Base-by-base conservation (phyloP, 306 rosid genomes). In the Lathyrus oleraceus region DNA sequence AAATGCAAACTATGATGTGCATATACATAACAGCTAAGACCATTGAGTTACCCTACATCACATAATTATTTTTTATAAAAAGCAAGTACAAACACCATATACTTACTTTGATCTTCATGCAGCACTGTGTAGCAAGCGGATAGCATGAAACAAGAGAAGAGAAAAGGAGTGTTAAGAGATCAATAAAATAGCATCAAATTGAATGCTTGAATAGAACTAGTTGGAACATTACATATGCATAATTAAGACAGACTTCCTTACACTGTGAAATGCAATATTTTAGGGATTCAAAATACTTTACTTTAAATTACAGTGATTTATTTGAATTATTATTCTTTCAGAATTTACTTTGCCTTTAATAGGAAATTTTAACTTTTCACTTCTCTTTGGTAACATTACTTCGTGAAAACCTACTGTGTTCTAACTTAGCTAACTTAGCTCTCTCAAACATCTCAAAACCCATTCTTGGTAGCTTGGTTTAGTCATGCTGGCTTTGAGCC, bases 21-120 rank as follows among this genome's bases (percentile, higher is more conserved):
- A 65, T 54, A 16, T 13, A 48, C 69, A 25, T 10, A 38, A 71
- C 25, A 49, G 42, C 42, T 42, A 67, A 66, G 61, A 60, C 3
- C 59, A 43, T 28, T 30, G 45, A 66, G 21, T 48, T 38, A 6
- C 58, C 82, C 10, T 40, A 67, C 44, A 38, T 49, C 21, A 61
- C 36, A 72, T 67, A 23, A 19, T 11, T 57, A 19, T 28, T 8
- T 44, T 16, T 6, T 51, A 15, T 47, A n/a, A 65, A 40, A 76
- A 61, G 21, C 48, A 75, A 53, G 51, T 15, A 68, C 27, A 67
- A 53, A 53, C 67, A 19, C 67, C 63, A 74, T 76, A 71, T 73
- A 84, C 98, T 82, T 84, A 93, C 98, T 86, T 85, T 65, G 89
- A 75, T 90, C 98, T 86, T 84, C 94, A 2, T 87, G 91, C 71